These are phyloP conservation scores for Heterobasidion annosum DNA, from an alignment of 1,284 basidiomycete genomes.

Conservation along the genomic window DNA sequence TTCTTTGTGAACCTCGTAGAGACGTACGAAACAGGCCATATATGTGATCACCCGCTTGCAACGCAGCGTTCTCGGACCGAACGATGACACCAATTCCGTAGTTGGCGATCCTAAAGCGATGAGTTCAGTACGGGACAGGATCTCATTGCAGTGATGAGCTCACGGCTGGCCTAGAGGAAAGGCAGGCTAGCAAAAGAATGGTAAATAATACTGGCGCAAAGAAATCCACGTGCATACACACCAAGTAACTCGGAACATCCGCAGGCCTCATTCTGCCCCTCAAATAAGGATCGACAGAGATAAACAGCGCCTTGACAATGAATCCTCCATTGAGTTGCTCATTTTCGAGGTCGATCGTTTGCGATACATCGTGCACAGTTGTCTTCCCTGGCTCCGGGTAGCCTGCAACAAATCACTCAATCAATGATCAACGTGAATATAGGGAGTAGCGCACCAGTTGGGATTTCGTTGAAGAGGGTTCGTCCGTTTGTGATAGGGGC, in stretches of 20 bases:
- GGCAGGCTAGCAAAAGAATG: no score
- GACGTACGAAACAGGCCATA: no score
- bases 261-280: conserved; percentile 19
- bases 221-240: background rate
- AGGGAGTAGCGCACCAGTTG: background rate
- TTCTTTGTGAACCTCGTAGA: no score
- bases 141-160: no score
- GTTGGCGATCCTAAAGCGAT: no score
- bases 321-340: conserved; percentile 25
- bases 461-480: background rate
- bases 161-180: no score
- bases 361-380: conserved; percentile 19
- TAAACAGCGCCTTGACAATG: conserved; percentile 23
- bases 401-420: background rate
- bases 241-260: conserved; percentile 3
- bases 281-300: conserved; percentile 29
- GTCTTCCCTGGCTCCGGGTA: background rate
- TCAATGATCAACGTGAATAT: background rate
- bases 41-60: no score
- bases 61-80: no score
- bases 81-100: no score
- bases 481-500: background rate
- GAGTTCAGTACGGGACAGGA: no score
- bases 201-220: no score
- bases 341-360: conserved; percentile 26